These are phyloP conservation scores for Ustilago crameri DNA, from an alignment of 1,284 basidiomycete genomes.

Conservation along the genomic window DNA sequence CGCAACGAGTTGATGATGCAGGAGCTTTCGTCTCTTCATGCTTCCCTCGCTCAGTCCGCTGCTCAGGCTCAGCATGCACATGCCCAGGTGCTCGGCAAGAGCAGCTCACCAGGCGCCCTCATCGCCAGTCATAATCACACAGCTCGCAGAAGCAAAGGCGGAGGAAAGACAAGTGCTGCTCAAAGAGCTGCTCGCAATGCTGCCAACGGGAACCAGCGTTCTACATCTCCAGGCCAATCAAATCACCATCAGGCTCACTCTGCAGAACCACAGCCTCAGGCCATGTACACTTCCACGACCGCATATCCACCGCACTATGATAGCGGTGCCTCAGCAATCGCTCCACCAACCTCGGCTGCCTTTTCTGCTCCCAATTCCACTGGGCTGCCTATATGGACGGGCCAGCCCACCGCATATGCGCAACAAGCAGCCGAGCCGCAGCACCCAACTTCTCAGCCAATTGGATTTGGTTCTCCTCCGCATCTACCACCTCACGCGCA, in stretches of 20 bases:
- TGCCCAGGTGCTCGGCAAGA: slow-evolving; percentile 56
- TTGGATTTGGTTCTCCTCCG: slow-evolving; percentile 1
- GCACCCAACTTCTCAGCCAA: slow-evolving; percentile 1
- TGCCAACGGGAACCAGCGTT: slow-evolving; percentile 14
- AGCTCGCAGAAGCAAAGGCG: slow-evolving; percentile 34
- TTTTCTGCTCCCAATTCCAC: slow-evolving; percentile 14
- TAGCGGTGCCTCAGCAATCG: not conserved
- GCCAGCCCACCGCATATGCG: slow-evolving; percentile 18
- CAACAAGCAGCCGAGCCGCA: slow-evolving; percentile 11
- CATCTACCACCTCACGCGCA: slow-evolving; percentile 1
- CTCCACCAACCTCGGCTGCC: slow-evolving; percentile 1
- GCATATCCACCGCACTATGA: slow-evolving; percentile 19
- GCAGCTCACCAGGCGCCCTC: slow-evolving; percentile 41
- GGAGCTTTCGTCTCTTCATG: slow-evolving; percentile 85
- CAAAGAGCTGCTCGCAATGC: slow-evolving; percentile 22
- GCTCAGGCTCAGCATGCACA: slow-evolving; percentile 59
- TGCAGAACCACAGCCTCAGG: slow-evolving; percentile 6
- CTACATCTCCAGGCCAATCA: slow-evolving; percentile 8
- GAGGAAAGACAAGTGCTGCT: slow-evolving; percentile 32
- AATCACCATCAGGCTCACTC: too few relatives aligned
- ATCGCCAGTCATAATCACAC: slow-evolving; percentile 49
- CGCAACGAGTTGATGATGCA: slow-evolving; percentile 92
- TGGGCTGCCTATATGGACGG: slow-evolving; percentile 14
- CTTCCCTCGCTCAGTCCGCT: slow-evolving; percentile 74
- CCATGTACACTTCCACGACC: slow-evolving; percentile 10